Evolutionary conservation across 495 filamentous ascomycete species (phyloP).

Genomic region (Lophiotrema nucula): DNA sequence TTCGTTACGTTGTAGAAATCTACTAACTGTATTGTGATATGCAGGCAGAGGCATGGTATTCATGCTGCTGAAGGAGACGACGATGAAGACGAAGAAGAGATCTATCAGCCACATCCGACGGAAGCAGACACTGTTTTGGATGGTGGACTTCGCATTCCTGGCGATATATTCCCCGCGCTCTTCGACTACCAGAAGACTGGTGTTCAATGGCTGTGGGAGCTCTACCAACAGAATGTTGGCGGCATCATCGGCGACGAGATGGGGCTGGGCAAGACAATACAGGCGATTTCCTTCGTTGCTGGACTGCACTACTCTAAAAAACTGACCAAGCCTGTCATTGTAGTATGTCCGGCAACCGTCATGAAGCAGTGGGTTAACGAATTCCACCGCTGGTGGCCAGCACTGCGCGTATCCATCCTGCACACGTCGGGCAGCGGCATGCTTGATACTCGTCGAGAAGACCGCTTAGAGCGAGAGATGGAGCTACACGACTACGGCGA

Average conservation of each 20-base stretch:
- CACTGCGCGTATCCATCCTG: slow-evolving; percentile 87
- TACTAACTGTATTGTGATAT: too few relatives aligned
- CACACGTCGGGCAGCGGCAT: slow-evolving; percentile 95
- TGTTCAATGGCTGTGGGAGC: slow-evolving; percentile 94
- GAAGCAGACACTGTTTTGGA: slow-evolving; percentile 69
- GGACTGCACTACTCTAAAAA: slow-evolving; percentile 85
- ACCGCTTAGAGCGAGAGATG: slow-evolving; percentile 67
- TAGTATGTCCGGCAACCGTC: slow-evolving; percentile 90
- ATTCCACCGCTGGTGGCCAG: slow-evolving; percentile 97
- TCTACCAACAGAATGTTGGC: slow-evolving; percentile 83
- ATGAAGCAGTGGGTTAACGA: slow-evolving; percentile 98
- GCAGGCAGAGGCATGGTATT: slow-evolving; percentile 13
- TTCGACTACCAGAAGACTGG: slow-evolving; percentile 96
- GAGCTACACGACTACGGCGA: slow-evolving; percentile 46
- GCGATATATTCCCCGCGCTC: slow-evolving; percentile 83
- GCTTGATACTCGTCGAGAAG: slow-evolving; percentile 74
- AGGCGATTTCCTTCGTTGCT: slow-evolving; percentile 87
- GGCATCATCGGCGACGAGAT: slow-evolving; percentile 98
- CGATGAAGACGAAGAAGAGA: slow-evolving; percentile 67
- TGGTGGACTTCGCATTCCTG: slow-evolving; percentile 76
- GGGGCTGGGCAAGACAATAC: slow-evolving; percentile 95
- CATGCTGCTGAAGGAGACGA: slow-evolving; percentile 28
- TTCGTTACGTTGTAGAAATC: too few relatives aligned
- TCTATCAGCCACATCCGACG: slow-evolving; percentile 80
- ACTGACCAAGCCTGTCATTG: slow-evolving; percentile 76